Base-by-base conservation (phyloP, 106 monocot genomes). In the Acorus calamus region DNA sequence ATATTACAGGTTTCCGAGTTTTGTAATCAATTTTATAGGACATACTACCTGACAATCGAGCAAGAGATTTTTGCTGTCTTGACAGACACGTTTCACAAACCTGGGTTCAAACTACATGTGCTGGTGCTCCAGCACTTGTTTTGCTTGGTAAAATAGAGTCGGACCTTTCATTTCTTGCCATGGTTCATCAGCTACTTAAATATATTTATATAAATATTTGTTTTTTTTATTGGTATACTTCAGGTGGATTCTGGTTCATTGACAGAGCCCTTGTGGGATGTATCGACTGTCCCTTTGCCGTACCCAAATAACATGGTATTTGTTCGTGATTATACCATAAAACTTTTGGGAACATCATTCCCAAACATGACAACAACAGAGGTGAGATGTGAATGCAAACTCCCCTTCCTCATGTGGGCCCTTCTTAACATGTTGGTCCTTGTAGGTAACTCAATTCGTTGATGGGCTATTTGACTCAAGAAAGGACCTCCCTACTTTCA, bases 1-100 rank as follows among this genome's bases (percentile, higher is more conserved):
- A 43, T 28, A 28, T 57, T 43, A 1, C 83, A 98, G 91, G 60
- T 60, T 57, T 92, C 96, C 42, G 96, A 78, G 6, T 98, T 88
- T 69, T 84, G 88, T 57, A 98, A 91, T 77, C 91, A 98, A 63
- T 98, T 98, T 72, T 78, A 91, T 60, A 82, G 87, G 56, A 92
- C 96, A 0, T 98, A 98, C 68, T 98, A 82, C 53, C 55, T 98
- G 52, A 88, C 72, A 55, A 98, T 98, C 11, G 90, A 85, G 64
- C 96, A 92, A 79, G 96, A 98, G 76, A 98, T 88, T 13, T 98
- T 98, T 83, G 96, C 91, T 52, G 96, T 98, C 13, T 68, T 98
- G 52, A 98, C 96, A 5, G 96, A 98, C 63, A 92, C 96, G 43
- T 98, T 98, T 64, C 96, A 98, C 64, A 98, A 98, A 62, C 96